These are phyloP conservation scores for Colletotrichum abscissum DNA, from an alignment of 2,329 filamentous ascomycete genomes.

Conservation along the genomic window DNA sequence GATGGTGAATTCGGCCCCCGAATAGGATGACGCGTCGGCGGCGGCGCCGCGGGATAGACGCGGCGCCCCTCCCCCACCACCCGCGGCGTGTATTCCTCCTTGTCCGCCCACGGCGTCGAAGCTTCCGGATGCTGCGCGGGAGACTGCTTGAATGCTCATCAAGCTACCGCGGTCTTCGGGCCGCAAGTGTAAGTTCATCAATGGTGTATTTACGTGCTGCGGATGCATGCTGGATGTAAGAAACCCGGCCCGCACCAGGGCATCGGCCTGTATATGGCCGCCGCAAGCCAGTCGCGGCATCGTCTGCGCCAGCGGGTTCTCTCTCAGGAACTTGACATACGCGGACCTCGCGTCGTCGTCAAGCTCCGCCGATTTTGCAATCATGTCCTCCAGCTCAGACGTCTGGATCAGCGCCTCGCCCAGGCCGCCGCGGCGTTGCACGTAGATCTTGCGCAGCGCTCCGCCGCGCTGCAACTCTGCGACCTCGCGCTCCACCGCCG, in stretches of 20 bases:
- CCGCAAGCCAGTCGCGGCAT: constrained; percentile 35
- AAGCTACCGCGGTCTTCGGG: constrained; percentile 67
- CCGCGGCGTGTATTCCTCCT: constrained; percentile 72
- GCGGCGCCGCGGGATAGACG: constrained; percentile 39
- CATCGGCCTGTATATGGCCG: constrained; percentile 57
- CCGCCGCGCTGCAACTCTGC: constrained; percentile 69
- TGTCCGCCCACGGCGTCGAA: constrained; percentile 75
- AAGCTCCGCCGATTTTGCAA: constrained; percentile 7
- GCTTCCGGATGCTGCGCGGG: constrained; percentile 75
- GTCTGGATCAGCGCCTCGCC: constrained; percentile 74
- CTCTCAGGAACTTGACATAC: constrained; percentile 63
- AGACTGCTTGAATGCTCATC: constrained; percentile 71
- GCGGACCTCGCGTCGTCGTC: constrained; percentile 57
- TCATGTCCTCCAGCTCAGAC: constrained; percentile 58
- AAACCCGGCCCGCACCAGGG: constrained; percentile 74
- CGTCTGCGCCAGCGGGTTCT: constrained; percentile 57
- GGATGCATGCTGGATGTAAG: constrained; percentile 60
- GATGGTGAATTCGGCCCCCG: constrained; percentile 60
- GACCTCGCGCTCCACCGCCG: constrained; percentile 74
- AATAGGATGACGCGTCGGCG: constrained; percentile 33
- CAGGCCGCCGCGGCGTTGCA: constrained; percentile 69
- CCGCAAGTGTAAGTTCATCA: constrained; percentile 55
- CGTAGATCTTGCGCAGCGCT: constrained; percentile 68
- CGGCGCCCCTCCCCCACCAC: constrained; percentile 61
- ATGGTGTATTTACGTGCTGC: constrained; percentile 38